These are phyloP conservation scores for Cercospora janseana DNA, from an alignment of 2,329 filamentous ascomycete species.

Conservation along the genomic window DNA sequence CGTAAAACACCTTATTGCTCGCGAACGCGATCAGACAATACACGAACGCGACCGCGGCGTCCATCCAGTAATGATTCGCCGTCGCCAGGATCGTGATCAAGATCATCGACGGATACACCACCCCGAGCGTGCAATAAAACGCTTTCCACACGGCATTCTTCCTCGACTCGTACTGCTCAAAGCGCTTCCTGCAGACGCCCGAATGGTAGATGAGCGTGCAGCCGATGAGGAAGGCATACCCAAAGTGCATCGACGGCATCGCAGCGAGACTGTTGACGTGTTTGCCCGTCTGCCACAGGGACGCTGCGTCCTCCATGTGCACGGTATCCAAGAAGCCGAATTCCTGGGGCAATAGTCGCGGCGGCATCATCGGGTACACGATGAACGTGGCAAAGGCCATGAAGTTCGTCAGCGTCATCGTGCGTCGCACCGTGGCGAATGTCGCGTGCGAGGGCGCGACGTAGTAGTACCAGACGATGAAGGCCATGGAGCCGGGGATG, in stretches of 20 bases:
- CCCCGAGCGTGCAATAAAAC: slow-evolving; percentile 48
- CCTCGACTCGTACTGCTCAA: slow-evolving; percentile 44
- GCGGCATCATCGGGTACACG: slow-evolving; percentile 52
- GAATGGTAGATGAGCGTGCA: slow-evolving; percentile 52
- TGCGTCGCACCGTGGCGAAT: slow-evolving; percentile 43
- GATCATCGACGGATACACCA: slow-evolving; percentile 55
- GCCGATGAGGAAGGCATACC: slow-evolving; percentile 53
- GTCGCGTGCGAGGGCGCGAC: slow-evolving; percentile 51
- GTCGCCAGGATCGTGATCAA: slow-evolving; percentile 59
- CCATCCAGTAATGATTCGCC: slow-evolving; percentile 59
- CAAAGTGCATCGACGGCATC: slow-evolving; percentile 53
- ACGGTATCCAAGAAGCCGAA: slow-evolving; percentile 48
- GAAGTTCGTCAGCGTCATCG: slow-evolving; percentile 51
- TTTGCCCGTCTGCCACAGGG: slow-evolving; percentile 47
- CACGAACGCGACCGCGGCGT: slow-evolving; percentile 52
- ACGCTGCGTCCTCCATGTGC: slow-evolving; percentile 45
- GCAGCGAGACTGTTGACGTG: slow-evolving; percentile 46
- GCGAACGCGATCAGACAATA: slow-evolving; percentile 44
- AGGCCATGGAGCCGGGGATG: slow-evolving; percentile 59
- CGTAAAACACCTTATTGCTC: slow-evolving; percentile 50
- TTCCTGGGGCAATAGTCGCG: slow-evolving; percentile 44
- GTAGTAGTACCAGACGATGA: slow-evolving; percentile 55
- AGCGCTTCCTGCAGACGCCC: slow-evolving; percentile 40
- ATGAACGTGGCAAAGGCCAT: slow-evolving; percentile 51
- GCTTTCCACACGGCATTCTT: slow-evolving; percentile 45